Evolutionary conservation across 345 rosid species (phyloP), one percentile per base, ranked within the genome.

Genomic region (Cardiospermum halicacabum): DNA sequence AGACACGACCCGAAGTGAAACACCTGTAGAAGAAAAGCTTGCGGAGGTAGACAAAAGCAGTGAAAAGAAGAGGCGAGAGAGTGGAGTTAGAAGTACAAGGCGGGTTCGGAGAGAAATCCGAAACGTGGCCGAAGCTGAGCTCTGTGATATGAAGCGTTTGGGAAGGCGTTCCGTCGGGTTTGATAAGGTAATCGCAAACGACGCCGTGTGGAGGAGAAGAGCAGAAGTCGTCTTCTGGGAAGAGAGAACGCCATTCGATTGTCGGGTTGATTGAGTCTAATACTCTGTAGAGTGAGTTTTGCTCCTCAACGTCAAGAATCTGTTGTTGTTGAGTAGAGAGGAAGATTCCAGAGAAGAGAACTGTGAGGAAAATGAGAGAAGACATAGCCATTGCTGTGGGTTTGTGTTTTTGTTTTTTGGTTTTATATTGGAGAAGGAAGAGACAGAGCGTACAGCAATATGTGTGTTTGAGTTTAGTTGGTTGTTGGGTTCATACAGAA

Each of bases 1-100:
- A 22, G 31, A 72, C 87, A 1, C 21, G 73, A 5, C 43, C 49
- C 40, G 39, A 75, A 49, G 81, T 75, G 82, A 82, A 88, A 54
- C 95, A 88, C 39, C 75, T 78, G 75, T 88, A 85, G 77, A 85
- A 77, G 66, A 83, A 85, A 54, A 88, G 78, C 69, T 82, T 83
- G 30, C 95, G 91, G 0, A 88, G 75, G 67, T 51, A 72, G 55
- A 74, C 77, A 69, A 85, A 83, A 37, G 87, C 72, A 36, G 77
- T 69, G 72, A 85, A 78, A 39, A 88, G 39, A 30, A 80, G 83
- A 58, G 87, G 89, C 47, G 66, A 64, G 24, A 88, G 77, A 0
- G 86, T 74, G 34, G 94, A 70, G 54, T 83, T 81, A 0, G 80
- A 57, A 16, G 82, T 65, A 77, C 89, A 88, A 70, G 86, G 80